Conservation (phyloP, 495 filamentous ascomycete genomes). For the Aspergillus sclerotioniger region DNA sequence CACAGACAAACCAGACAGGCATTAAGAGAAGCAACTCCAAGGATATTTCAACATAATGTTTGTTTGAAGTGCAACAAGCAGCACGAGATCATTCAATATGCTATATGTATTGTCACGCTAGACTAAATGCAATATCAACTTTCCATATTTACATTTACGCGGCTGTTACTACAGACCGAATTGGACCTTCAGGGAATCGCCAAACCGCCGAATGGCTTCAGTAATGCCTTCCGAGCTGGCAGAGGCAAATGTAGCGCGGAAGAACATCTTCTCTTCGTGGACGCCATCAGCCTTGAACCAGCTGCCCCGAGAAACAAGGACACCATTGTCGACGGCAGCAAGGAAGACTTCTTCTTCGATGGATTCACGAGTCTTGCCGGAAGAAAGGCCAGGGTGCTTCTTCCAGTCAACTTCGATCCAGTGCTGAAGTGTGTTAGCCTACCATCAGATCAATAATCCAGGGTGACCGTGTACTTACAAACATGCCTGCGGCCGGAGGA, state of each 20-base stretch:
- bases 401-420: conserved; percentile 80
- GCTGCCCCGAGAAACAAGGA: conserved; percentile 75
- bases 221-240: conserved; percentile 71
- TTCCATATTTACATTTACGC: not conserved
- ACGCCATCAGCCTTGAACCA: conserved; percentile 76
- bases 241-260: conserved; percentile 85
- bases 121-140: not conserved
- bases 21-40: not conserved
- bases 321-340: conserved; percentile 63
- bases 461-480: conserved; percentile 56
- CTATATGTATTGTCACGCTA: not conserved
- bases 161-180: conserved; percentile 46
- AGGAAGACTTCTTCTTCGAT: conserved; percentile 88
- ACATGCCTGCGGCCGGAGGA: conserved; percentile 91
- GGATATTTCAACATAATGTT: not conserved
- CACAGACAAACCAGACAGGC: not conserved
- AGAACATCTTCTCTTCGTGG: conserved; percentile 61
- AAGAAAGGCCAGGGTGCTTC: conserved; percentile 62
- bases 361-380: conserved; percentile 56
- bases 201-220: conserved; percentile 76
- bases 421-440: conserved; percentile 47
- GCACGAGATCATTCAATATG: no score
- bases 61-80: no score
- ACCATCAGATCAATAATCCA: conserved; percentile 5
- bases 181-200: conserved; percentile 61